Conservation (phyloP, 169 alveolate genomes). For the Perkinsus chesapeaki region DNA sequence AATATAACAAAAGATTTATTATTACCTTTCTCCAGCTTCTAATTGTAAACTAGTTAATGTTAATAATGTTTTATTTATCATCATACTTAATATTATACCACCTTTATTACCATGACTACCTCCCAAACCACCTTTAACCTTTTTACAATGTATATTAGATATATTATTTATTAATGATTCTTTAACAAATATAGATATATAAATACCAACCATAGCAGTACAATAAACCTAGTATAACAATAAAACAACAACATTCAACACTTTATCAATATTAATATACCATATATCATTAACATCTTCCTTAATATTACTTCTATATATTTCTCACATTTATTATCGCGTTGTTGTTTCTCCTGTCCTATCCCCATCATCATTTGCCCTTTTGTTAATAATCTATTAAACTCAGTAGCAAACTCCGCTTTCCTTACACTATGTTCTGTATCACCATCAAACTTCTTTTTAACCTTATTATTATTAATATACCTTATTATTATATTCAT, state of each 20-base stretch:
- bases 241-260: neutral
- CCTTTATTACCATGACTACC: constrained; percentile 75
- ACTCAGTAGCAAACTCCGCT: neutral
- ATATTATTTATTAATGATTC: constrained; percentile 34
- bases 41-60: neutral
- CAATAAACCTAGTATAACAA: constrained; percentile 17
- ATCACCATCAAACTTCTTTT: neutral
- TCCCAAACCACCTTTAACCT: constrained; percentile 64
- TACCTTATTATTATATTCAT: neutral
- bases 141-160: constrained; percentile 36
- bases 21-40: neutral
- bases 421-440: neutral
- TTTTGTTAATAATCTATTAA: neutral
- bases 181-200: constrained; percentile 50
- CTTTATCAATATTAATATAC: neutral
- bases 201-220: constrained; percentile 57
- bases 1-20: neutral
- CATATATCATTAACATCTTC: no score
- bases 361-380: neutral
- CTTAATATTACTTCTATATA: neutral
- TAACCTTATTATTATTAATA: neutral
- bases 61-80: neutral
- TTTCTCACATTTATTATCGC: neutral
- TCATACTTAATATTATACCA: constrained; percentile 45
- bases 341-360: neutral